These are phyloP conservation scores for Arctostaphylos glauca DNA, from an alignment of 148 eudicot genomes.

Conservation along the genomic window DNA sequence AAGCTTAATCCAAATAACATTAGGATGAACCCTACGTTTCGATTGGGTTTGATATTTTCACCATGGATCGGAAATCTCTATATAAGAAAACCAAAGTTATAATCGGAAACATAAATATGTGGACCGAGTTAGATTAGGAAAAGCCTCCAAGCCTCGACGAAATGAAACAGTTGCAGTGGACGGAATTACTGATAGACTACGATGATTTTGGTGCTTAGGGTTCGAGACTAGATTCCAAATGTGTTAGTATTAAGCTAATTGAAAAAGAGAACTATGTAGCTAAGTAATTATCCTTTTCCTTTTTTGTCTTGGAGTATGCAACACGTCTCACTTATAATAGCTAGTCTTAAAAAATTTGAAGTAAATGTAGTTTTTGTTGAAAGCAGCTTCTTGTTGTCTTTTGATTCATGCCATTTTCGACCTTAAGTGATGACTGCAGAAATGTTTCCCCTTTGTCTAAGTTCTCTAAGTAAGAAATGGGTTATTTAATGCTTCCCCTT, in stretches of 20 bases:
- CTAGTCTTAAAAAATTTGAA: neutral
- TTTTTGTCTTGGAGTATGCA: constrained; percentile 1
- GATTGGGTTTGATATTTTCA: too few species aligned
- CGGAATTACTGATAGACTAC: neutral
- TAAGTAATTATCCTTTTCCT: neutral
- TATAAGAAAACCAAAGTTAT: too few species aligned
- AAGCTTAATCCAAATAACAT: too few species aligned
- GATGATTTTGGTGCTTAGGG: constrained; percentile 2
- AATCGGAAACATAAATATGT: too few species aligned
- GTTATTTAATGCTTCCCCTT: too few species aligned
- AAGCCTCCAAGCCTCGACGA: too few species aligned
- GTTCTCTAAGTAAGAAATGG: too few species aligned
- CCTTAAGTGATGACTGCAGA: neutral
- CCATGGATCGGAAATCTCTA: too few species aligned
- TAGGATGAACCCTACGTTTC: too few species aligned
- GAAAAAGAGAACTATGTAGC: neutral
- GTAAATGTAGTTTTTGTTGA: neutral
- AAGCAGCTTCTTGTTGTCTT: neutral
- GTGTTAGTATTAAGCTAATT: neutral
- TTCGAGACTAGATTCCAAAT: neutral
- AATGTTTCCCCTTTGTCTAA: too few species aligned
- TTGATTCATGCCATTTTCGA: neutral
- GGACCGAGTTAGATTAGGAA: too few species aligned
- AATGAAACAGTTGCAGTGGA: neutral
- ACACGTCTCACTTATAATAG: neutral